Evolutionary conservation across 331 rosid genomes (phyloP), one percentile per base, ranked within the genome.

Genomic region (Prunus yedoensis): DNA sequence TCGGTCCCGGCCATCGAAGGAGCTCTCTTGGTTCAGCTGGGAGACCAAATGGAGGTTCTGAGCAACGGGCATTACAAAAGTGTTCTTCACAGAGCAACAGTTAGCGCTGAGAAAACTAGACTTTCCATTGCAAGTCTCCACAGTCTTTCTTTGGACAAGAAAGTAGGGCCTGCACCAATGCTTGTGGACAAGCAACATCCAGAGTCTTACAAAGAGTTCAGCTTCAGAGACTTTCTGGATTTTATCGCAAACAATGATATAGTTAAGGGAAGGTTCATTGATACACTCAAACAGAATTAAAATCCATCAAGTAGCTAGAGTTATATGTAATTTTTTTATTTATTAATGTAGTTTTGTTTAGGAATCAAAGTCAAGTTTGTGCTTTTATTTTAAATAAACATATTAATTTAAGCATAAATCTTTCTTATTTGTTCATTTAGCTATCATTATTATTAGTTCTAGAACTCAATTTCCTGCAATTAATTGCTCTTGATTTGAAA

Each of bases 1-100:
- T 41, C 66, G 3, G 84, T 79, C 41, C 87, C 83, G 4, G 35
- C 16, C 45, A 66, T 59, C 59, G 81, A 83, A 53, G 79, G 78
- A 27, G 79, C 77, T 50, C 68, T 79, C 5, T 15, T 75, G 14
- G 84, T 83, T 20, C 81, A 74, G 47, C 10, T 83, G 10, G 84
- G 87, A 46, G 82, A 83, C 75, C 87, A 79, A 68, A 20, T 76
- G 73, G 84, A 83, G 71, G 81, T 83, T 2, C 21, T 83, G 63
- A 83, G 76, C 70, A 83, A 83, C 53, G 81, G 86, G 1, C 12
- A 21, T 8, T 83, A 62, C 74, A 79, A 76, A 57, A 73, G 84
- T 68, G 82, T 73, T 10, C n/a, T 83, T 16, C 87, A 83, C 20
- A 43, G 74, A 41, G 84, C 73, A 51, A 76, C 59, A 2, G 79